phyloP scores from a whole-genome alignment of 2,329 filamentous ascomycete species.

The Alternaria burnsii region DNA sequence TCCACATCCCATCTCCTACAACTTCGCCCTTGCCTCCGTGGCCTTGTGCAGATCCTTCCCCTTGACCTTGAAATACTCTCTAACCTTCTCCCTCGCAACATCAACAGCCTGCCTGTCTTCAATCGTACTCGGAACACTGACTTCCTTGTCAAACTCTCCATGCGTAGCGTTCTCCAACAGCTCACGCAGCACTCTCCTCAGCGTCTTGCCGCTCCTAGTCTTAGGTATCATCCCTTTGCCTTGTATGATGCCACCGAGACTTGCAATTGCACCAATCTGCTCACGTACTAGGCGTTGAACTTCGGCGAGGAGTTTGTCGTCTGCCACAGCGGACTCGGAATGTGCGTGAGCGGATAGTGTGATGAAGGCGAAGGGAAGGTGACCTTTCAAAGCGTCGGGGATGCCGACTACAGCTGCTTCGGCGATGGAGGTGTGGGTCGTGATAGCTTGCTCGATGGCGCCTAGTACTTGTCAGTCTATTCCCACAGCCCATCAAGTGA shows the following conservation, averaged over 20 bases:
- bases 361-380: slow-evolving; percentile 90
- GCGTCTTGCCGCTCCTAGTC: slow-evolving; percentile 89
- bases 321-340: slow-evolving; percentile 61
- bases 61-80: slow-evolving; percentile 74
- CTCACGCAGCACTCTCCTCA: slow-evolving; percentile 82
- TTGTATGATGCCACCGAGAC: slow-evolving; percentile 84
- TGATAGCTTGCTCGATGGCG: slow-evolving; percentile 89
- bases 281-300: slow-evolving; percentile 76
- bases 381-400: slow-evolving; percentile 86
- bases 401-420: slow-evolving; percentile 89
- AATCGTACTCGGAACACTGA: slow-evolving; percentile 82
- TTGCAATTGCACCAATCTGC: slow-evolving; percentile 88
- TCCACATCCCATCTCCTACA: slow-evolving; percentile 48
- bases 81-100: slow-evolving; percentile 74
- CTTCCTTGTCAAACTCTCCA: slow-evolving; percentile 74
- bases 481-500: not conserved
- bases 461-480: slow-evolving; percentile 58
- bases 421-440: slow-evolving; percentile 78
- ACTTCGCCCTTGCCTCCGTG: slow-evolving; percentile 54
- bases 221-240: slow-evolving; percentile 89
- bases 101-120: slow-evolving; percentile 81
- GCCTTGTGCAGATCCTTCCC: slow-evolving; percentile 49
- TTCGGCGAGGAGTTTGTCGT: slow-evolving; percentile 63
- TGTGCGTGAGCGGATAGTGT: slow-evolving; percentile 64
- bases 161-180: slow-evolving; percentile 82